Conservation (phyloP, 768 basidiomycete species). For the Thelephora ganbajun region DNA sequence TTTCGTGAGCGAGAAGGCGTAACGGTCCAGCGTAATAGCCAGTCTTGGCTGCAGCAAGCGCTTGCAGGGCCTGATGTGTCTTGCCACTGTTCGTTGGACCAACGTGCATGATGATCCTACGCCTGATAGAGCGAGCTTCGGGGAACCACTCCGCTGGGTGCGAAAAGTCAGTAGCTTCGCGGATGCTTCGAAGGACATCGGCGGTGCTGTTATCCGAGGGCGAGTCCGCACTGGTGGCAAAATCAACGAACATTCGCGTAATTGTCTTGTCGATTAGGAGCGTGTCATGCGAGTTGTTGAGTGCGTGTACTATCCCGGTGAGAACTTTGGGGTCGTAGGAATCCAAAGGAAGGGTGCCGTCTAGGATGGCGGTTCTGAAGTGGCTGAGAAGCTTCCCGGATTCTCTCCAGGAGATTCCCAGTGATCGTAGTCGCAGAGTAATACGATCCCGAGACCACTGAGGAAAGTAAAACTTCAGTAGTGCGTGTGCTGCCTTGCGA, state of each 20-base stretch:
- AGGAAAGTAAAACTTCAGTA: background rate
- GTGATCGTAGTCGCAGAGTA: background rate
- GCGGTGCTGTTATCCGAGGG: constrained; percentile 19
- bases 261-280: constrained; percentile 32
- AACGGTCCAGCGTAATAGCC: constrained; percentile 90
- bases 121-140: constrained; percentile 38
- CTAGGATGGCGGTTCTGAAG: constrained; percentile 5
- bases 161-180: constrained; percentile 25
- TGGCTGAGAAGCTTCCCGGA: constrained; percentile 1
- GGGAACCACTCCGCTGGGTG: constrained; percentile 35
- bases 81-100: constrained; percentile 98
- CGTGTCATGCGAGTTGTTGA: constrained; percentile 13
- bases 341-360: constrained; percentile 13
- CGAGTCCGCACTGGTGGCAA: constrained; percentile 23
- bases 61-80: constrained; percentile 84
- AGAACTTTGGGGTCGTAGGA: constrained; percentile 24
- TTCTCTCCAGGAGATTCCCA: background rate
- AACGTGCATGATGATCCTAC: constrained; percentile 88
- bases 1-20: constrained; percentile 87
- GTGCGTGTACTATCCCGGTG: constrained; percentile 25
- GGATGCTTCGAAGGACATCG: constrained; percentile 21
- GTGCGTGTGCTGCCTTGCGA: background rate
- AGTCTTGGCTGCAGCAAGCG: constrained; percentile 56
- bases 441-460: background rate
- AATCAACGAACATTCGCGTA: constrained; percentile 40